Percentiles rank a stretch among this genome's conserved stretches.
phyloP scores from a whole-genome alignment of 1,284 basidiomycete species.

The Chondrostereum purpureum region DNA sequence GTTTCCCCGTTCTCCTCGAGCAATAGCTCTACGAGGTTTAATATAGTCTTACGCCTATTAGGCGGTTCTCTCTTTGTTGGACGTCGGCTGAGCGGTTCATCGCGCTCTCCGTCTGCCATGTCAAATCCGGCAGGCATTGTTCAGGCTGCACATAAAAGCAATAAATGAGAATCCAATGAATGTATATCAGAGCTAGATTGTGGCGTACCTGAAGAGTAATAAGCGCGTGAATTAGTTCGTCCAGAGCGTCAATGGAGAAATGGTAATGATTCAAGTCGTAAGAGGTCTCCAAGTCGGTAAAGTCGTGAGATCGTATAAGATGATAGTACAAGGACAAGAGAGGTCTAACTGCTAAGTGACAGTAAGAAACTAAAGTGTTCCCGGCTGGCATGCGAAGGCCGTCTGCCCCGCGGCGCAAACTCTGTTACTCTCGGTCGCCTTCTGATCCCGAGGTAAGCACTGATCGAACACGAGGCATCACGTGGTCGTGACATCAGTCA shows the following conservation, averaged over 20 bases:
- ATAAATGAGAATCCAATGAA: neutral
- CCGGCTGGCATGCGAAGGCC: no score
- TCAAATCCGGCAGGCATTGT: neutral
- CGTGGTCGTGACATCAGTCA: no score
- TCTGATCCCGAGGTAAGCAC: no score
- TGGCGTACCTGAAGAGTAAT: neutral
- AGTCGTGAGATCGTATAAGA: neutral
- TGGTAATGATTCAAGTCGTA: neutral
- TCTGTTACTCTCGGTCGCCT: no score
- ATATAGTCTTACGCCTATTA: conserved; percentile 50
- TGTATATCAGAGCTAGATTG: no score
- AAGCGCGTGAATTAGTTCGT: neutral
- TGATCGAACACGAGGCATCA: no score
- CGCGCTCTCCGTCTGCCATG: neutral
- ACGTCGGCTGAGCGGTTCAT: neutral
- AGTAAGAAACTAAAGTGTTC: no score
- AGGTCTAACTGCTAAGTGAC: no score
- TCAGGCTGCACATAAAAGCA: neutral
- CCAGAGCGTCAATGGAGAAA: neutral
- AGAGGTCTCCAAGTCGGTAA: neutral
- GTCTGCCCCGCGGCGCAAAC: no score
- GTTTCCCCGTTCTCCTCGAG: conserved; percentile 45
- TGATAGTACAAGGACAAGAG: no score
- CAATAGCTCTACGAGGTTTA: conserved; percentile 62
- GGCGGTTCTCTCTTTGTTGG: neutral